Evolutionary conservation across 2,329 filamentous ascomycete species (phyloP).

Genomic region (Microcyclosporella mali): DNA sequence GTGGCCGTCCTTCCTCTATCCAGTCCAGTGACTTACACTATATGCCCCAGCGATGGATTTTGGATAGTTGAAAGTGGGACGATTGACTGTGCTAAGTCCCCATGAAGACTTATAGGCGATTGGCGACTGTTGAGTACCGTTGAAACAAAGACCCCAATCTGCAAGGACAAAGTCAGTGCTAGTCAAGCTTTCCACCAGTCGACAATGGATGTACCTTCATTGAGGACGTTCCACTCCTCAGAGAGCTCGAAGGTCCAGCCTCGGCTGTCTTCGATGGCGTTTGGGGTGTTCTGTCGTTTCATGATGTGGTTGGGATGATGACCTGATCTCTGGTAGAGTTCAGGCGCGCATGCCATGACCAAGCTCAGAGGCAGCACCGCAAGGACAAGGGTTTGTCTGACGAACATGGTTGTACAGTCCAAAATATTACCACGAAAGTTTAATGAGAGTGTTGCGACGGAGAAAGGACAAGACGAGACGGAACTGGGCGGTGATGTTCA

Average conservation of each 20-base stretch:
- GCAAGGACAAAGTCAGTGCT: not conserved
- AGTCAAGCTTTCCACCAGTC: not conserved
- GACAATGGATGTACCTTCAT: constrained; percentile 5
- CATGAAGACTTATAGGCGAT: constrained; percentile 3
- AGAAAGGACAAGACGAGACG: too few species aligned
- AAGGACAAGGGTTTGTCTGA: constrained; percentile 2
- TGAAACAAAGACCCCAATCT: constrained; percentile 14
- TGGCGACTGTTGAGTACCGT: constrained; percentile 12
- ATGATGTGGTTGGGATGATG: constrained; percentile 8
- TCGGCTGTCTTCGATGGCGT: constrained; percentile 7
- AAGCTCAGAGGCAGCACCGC: constrained; percentile 6
- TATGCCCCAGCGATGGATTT: constrained; percentile 35
- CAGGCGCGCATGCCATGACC: constrained; percentile 12
- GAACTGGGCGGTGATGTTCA: too few species aligned
- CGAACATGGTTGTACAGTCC: not conserved
- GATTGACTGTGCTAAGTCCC: constrained; percentile 1
- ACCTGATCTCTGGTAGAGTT: constrained; percentile 14
- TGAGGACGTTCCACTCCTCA: constrained; percentile 14
- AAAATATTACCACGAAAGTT: too few species aligned
- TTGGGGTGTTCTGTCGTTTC: constrained; percentile 9
- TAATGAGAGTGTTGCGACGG: too few species aligned
- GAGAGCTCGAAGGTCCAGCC: constrained; percentile 15
- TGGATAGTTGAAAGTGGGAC: constrained; percentile 28
- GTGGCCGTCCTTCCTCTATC: too few species aligned
- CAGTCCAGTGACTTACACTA: constrained; percentile 21